A percentile compares a stretch with the other conserved stretches of the same genome.
phyloP scores from a whole-genome alignment of 2,329 filamentous ascomycete species.

The Pseudonectria buxi region DNA sequence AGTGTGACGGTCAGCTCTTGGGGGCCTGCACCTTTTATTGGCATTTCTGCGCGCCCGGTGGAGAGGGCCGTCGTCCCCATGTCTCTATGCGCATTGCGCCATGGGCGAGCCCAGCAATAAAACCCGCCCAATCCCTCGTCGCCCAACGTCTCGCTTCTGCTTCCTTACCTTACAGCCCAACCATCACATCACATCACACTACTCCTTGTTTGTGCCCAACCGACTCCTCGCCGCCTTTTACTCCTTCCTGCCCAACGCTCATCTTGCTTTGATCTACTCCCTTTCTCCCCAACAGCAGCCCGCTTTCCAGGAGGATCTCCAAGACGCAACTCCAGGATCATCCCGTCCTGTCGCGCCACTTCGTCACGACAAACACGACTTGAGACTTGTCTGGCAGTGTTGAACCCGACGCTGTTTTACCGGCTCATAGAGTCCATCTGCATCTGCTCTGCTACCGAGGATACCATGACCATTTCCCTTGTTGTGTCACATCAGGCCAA shows the following conservation, averaged over 20 bases:
- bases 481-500: slow-evolving; percentile 40
- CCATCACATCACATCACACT: too few relatives aligned
- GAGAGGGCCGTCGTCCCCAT: slow-evolving; percentile 5
- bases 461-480: slow-evolving; percentile 44
- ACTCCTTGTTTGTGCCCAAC: slow-evolving; percentile 32
- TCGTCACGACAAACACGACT: slow-evolving; percentile 21
- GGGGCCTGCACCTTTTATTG: slow-evolving; percentile 15
- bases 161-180: slow-evolving; percentile 32
- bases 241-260: slow-evolving; percentile 17
- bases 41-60: slow-evolving; percentile 15
- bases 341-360: slow-evolving; percentile 24
- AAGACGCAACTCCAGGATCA: slow-evolving; percentile 20
- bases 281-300: slow-evolving; percentile 9
- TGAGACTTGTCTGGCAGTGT: slow-evolving; percentile 21
- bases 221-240: slow-evolving; percentile 11
- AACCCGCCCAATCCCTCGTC: slow-evolving; percentile 43
- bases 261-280: slow-evolving; percentile 11
- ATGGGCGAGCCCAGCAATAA: slow-evolving; percentile 31
- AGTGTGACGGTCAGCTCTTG: slow-evolving; percentile 35
- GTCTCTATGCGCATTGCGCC: slow-evolving; percentile 4
- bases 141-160: slow-evolving; percentile 29
- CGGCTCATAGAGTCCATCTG: slow-evolving; percentile 23
- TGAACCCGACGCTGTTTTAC: slow-evolving; percentile 20
- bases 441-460: slow-evolving; percentile 29
- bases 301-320: slow-evolving; percentile 11